Evolutionary conservation across 768 basidiomycete genomes (phyloP).

Genomic region (Lyophyllum atratum): DNA sequence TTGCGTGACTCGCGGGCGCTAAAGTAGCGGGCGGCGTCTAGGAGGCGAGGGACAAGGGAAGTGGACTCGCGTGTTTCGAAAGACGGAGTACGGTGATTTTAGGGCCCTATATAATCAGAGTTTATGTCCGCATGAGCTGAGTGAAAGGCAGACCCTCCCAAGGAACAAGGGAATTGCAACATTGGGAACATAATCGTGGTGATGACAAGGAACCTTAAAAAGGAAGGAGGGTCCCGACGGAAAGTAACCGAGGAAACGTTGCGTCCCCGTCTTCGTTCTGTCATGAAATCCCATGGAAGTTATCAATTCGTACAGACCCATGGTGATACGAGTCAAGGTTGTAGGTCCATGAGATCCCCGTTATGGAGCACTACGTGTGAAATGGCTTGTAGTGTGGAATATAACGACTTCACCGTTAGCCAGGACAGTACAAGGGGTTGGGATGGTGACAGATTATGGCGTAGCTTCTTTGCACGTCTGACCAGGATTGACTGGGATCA

Average conservation of each 20-base stretch:
- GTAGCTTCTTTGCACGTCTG: slow-evolving; percentile 3
- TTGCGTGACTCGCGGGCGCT: not conserved
- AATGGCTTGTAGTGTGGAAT: too few relatives aligned
- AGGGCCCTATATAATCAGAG: not conserved
- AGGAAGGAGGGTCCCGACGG: slow-evolving; percentile 12
- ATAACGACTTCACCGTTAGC: not conserved
- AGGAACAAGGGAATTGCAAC: slow-evolving; percentile 30
- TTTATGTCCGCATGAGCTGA: slow-evolving; percentile 2
- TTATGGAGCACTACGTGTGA: slow-evolving; percentile 7
- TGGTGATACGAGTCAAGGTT: slow-evolving; percentile 2
- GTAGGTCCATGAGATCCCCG: slow-evolving; percentile 17
- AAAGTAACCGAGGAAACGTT: slow-evolving; percentile 1
- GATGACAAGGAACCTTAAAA: slow-evolving; percentile 6
- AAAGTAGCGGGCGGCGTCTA: not conserved
- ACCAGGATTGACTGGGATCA: slow-evolving; percentile 5
- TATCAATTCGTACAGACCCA: not conserved
- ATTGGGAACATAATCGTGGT: slow-evolving; percentile 12
- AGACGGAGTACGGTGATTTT: not conserved
- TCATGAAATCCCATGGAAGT: not conserved
- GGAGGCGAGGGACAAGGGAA: not conserved
- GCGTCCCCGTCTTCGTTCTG: not conserved
- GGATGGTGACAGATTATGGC: slow-evolving; percentile 25
- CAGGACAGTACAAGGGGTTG: slow-evolving; percentile 27
- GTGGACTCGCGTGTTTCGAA: not conserved
- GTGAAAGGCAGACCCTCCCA: slow-evolving; percentile 23